Evolutionary conservation across 345 rosid species (phyloP).

Genomic region (Durio zibethinus): DNA sequence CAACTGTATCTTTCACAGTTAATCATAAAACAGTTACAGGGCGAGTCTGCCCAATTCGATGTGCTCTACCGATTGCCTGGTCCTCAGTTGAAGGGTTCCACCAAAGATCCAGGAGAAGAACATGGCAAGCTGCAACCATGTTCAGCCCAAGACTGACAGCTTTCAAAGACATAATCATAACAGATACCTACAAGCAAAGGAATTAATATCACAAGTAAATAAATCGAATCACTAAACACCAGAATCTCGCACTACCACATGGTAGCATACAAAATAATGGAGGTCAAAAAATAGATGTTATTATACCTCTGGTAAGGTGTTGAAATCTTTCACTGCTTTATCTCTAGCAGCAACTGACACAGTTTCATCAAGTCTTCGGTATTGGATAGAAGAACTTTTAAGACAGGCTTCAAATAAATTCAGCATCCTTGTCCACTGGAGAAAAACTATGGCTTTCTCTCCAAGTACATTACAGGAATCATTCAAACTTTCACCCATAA

Average conservation of each 20-base stretch:
- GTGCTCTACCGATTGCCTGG: slow-evolving; percentile 98
- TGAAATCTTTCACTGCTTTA: slow-evolving; percentile 94
- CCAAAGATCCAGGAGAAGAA: slow-evolving; percentile 87
- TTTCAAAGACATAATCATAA: slow-evolving; percentile 94
- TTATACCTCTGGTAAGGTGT: slow-evolving; percentile 79
- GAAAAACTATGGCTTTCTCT: slow-evolving; percentile 89
- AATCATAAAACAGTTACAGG: slow-evolving; percentile 78
- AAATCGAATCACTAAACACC: neutral
- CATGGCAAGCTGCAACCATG: slow-evolving; percentile 96
- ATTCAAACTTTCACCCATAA: slow-evolving; percentile 18
- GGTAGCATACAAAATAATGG: neutral
- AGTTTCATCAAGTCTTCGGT: slow-evolving; percentile 95
- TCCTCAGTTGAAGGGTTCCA: slow-evolving; percentile 99
- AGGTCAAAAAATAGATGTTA: neutral
- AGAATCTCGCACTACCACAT: neutral
- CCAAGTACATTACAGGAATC: slow-evolving; percentile 40
- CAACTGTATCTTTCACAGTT: slow-evolving; percentile 84
- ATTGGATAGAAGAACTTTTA: slow-evolving; percentile 62
- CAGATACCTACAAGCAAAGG: slow-evolving; percentile 56
- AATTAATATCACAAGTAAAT: neutral
- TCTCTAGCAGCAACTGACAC: slow-evolving; percentile 92
- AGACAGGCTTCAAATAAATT: slow-evolving; percentile 81
- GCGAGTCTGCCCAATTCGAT: slow-evolving; percentile 94
- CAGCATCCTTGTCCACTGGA: slow-evolving; percentile 96
- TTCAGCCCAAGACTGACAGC: slow-evolving; percentile 97